phyloP scores from a whole-genome alignment of 495 filamentous ascomycete species.

The Penicillium flavigenum region DNA sequence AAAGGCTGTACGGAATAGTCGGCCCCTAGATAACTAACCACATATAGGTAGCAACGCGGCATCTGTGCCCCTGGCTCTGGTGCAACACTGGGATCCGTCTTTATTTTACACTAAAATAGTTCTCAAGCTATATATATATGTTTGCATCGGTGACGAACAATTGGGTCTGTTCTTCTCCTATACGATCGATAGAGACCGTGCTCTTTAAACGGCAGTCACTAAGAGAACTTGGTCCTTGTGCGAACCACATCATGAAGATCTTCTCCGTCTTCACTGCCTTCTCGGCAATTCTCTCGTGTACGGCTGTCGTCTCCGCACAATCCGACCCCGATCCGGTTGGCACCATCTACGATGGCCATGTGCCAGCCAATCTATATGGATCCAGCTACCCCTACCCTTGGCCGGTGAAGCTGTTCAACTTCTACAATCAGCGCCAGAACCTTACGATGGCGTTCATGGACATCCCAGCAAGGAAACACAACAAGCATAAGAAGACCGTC shows the following conservation, averaged over 20 bases:
- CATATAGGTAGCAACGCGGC: neutral
- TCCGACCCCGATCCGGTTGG: conserved; percentile 15
- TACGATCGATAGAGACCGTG: neutral
- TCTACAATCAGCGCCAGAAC: conserved; percentile 19
- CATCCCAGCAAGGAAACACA: neutral
- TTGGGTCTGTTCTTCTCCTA: too few species aligned
- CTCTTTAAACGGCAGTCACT: neutral
- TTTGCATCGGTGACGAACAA: neutral
- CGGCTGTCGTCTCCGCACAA: conserved; percentile 11
- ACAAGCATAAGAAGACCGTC: conserved; percentile 1
- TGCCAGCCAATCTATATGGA: conserved; percentile 13
- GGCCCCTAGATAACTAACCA: neutral
- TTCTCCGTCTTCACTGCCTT: conserved; percentile 1
- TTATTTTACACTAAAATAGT: neutral
- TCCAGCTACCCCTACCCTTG: conserved; percentile 19
- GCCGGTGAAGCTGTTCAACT: conserved; percentile 20
- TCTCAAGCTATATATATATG: neutral
- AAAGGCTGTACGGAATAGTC: neutral
- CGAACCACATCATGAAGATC: conserved; percentile 9
- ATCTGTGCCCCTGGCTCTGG: neutral
- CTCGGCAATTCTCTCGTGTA: conserved; percentile 7
- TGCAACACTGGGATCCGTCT: neutral
- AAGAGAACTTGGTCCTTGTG: neutral
- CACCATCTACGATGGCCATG: conserved; percentile 16
- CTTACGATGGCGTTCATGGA: conserved; percentile 21